Conservation (phyloP, 2,329 filamentous ascomycete species). For the Colletotrichum liriopes region DNA sequence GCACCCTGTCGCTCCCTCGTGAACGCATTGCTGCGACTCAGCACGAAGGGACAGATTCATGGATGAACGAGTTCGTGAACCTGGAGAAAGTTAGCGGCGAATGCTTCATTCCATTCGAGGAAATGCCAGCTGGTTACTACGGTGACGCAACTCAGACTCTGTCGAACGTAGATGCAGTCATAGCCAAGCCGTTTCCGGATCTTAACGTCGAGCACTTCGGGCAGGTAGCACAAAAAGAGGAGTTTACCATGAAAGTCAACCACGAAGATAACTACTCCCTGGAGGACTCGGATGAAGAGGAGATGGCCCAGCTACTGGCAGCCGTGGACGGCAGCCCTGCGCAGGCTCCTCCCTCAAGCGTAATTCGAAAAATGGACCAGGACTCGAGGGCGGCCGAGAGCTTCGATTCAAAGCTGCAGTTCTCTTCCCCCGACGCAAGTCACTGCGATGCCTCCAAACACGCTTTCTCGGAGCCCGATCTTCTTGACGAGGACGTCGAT, state of each 20-base stretch:
- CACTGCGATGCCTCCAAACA: not conserved
- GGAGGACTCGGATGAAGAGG: constrained; percentile 21
- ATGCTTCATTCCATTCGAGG: not conserved
- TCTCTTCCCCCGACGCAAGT: not conserved
- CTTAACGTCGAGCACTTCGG: not conserved
- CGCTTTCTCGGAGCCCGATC: constrained; percentile 40
- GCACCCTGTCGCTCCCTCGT: not conserved
- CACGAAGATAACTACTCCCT: constrained; percentile 23
- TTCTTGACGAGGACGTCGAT: constrained; percentile 58
- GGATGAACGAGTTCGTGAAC: constrained; percentile 33
- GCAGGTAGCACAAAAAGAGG: not conserved
- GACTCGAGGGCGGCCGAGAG: not conserved
- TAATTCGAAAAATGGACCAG: not conserved
- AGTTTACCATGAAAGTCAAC: not conserved
- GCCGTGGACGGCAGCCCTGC: not conserved
- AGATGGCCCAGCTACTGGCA: constrained; percentile 5
- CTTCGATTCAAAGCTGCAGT: not conserved
- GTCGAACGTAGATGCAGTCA: not conserved
- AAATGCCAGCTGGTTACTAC: not conserved
- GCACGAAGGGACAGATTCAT: constrained; percentile 1
- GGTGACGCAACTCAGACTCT: not conserved
- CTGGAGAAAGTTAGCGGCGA: not conserved
- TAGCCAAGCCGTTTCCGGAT: not conserved
- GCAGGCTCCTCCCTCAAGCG: not conserved
- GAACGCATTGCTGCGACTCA: not conserved